These are phyloP conservation scores for Fraxinus latifolia DNA, from an alignment of 305 asterid genomes.

Conservation along the genomic window DNA sequence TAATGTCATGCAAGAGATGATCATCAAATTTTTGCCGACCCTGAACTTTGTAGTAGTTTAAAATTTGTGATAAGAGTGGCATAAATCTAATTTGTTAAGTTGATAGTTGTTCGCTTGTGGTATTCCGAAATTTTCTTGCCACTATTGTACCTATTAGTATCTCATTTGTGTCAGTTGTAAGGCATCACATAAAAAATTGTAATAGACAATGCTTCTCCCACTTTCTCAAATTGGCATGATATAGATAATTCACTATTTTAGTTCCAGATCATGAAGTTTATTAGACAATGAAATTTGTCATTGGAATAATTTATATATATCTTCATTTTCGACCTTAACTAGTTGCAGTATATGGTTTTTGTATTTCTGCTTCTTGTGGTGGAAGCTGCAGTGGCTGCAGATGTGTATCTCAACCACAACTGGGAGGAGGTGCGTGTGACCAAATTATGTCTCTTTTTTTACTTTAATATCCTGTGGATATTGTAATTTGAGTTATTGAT, in stretches of 20 bases:
- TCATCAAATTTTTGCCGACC: too few species aligned
- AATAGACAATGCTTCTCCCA: not conserved
- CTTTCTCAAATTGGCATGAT: not conserved
- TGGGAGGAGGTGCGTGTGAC: constrained; percentile 70
- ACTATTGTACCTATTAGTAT: not conserved
- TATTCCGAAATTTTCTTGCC: not conserved
- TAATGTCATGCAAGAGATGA: too few species aligned
- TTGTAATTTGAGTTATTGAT: not conserved
- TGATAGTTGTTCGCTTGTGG: not conserved
- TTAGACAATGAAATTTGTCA: not conserved
- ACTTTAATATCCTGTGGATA: not conserved
- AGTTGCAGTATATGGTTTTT: constrained; percentile 58
- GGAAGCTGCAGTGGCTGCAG: constrained; percentile 75
- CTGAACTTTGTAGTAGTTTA: too few species aligned
- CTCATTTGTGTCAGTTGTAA: not conserved
- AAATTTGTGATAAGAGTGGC: too few species aligned
- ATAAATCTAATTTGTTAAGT: too few species aligned
- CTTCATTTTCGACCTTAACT: constrained; percentile 47
- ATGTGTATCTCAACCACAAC: constrained; percentile 64
- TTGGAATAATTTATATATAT: not conserved
- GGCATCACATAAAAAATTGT: not conserved
- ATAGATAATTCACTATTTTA: not conserved
- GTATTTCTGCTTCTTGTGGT: constrained; percentile 61
- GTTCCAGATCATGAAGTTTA: not conserved
- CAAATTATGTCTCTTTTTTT: not conserved